Conservation (phyloP, 148 eudicot genomes). For the Amaranthus cruentus region DNA sequence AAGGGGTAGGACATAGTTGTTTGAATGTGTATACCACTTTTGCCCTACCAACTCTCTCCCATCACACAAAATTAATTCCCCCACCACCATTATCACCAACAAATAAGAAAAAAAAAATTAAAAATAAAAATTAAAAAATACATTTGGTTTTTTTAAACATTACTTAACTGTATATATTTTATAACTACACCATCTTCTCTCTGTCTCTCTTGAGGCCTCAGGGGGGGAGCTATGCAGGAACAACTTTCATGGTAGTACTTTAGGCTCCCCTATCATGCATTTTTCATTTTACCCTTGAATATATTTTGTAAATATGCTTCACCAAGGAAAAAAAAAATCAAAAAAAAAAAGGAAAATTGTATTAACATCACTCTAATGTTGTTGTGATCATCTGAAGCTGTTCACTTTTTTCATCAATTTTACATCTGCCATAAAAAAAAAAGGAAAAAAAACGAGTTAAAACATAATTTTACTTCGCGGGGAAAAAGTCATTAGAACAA, state of each 20-base stretch:
- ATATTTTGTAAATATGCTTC: slow-evolving; percentile 30
- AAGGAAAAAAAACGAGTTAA: neutral
- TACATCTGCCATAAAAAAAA: slow-evolving; percentile 26
- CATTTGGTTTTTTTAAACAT: slow-evolving; percentile 16
- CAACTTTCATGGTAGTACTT: slow-evolving; percentile 11
- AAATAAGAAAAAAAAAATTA: slow-evolving; percentile 12
- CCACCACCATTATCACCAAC: slow-evolving; percentile 32
- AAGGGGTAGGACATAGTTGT: slow-evolving; percentile 21
- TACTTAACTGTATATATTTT: slow-evolving; percentile 24
- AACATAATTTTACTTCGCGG: neutral
- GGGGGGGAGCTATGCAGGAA: slow-evolving; percentile 26
- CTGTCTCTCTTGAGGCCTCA: slow-evolving; percentile 7
- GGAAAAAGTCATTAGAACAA: too few relatives aligned
- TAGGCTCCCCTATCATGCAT: slow-evolving; percentile 19
- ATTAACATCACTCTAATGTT: slow-evolving; percentile 36
- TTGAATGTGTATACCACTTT: slow-evolving; percentile 16
- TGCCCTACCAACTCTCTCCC: slow-evolving; percentile 28
- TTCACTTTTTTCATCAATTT: slow-evolving; percentile 33
- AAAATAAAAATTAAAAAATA: neutral
- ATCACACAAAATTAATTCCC: slow-evolving; percentile 43
- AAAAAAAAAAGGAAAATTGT: slow-evolving; percentile 25
- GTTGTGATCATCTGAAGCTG: slow-evolving; percentile 31
- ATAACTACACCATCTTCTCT: slow-evolving; percentile 20
- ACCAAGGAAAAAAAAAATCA: slow-evolving; percentile 14
- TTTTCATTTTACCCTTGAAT: slow-evolving; percentile 20